Conservation (phyloP, 495 filamentous ascomycete genomes). For the Aspergillus sclerotiicarbonarius region DNA sequence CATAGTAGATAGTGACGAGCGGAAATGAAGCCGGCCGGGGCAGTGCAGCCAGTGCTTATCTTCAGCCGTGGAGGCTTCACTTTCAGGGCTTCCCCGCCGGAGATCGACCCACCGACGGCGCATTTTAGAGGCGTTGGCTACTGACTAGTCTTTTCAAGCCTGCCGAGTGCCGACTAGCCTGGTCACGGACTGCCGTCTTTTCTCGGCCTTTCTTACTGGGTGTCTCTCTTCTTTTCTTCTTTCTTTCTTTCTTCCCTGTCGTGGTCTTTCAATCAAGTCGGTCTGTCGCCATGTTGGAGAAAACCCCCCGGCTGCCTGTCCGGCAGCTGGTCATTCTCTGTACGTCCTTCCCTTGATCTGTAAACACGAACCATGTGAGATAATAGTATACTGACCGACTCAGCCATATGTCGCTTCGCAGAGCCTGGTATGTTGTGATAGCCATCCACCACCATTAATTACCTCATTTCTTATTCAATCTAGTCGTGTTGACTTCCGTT, state of each 20-base stretch:
- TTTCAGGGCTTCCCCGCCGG: too few relatives aligned
- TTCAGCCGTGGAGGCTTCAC: too few relatives aligned
- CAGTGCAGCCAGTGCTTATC: too few relatives aligned
- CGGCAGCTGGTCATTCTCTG: slow-evolving; percentile 61
- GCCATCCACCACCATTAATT: too few relatives aligned
- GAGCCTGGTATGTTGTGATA: slow-evolving; percentile 58
- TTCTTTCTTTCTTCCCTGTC: slow-evolving; percentile 3
- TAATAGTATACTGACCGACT: slow-evolving; percentile 2
- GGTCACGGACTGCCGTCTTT: neutral
- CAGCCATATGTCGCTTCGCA: slow-evolving; percentile 72
- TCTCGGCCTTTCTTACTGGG: neutral
- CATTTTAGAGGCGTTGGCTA: too few relatives aligned
- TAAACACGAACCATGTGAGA: too few relatives aligned
- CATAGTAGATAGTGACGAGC: too few relatives aligned
- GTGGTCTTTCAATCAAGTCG: too few relatives aligned
- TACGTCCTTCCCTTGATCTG: slow-evolving; percentile 37
- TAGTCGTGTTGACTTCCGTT: slow-evolving; percentile 76
- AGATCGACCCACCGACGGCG: too few relatives aligned
- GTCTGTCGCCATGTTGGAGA: slow-evolving; percentile 23
- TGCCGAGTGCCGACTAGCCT: neutral
- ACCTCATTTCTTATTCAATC: slow-evolving; percentile 11
- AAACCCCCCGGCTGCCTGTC: slow-evolving; percentile 43
- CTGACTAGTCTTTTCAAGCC: too few relatives aligned
- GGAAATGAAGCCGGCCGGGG: too few relatives aligned
- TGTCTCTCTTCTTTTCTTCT: slow-evolving; percentile 9